phyloP scores from a whole-genome alignment of 2,329 filamentous ascomycete genomes.

The Coniochaeta ligniaria region DNA sequence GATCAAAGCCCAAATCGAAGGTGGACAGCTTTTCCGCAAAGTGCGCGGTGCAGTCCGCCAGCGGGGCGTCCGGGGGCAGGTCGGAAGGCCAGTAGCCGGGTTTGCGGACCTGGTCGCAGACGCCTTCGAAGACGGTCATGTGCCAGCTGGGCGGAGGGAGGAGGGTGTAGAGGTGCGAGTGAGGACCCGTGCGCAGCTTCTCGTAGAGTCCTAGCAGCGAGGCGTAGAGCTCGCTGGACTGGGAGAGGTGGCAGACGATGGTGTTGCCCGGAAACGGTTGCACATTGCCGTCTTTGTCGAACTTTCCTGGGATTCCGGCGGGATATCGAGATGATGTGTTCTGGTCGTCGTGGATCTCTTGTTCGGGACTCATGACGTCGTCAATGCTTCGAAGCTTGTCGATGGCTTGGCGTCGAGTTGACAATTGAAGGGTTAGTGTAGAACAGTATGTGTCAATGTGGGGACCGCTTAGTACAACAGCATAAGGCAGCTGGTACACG shows the following conservation, averaged over 20 bases:
- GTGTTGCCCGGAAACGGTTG: constrained; percentile 18
- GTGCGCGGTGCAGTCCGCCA: constrained; percentile 9
- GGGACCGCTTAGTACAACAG: background rate
- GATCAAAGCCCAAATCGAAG: constrained; percentile 10
- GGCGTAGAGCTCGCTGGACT: constrained; percentile 7
- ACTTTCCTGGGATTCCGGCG: constrained; percentile 15
- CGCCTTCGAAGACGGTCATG: constrained; percentile 20
- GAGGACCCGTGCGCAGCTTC: constrained; percentile 9
- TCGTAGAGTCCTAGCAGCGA: constrained; percentile 12
- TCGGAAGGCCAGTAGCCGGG: constrained; percentile 14
- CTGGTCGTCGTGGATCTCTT: background rate
- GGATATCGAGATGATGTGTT: constrained; percentile 7
- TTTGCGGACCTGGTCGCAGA: constrained; percentile 14
- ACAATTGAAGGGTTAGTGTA: background rate
- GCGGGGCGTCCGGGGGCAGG: constrained; percentile 6
- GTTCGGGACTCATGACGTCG: background rate
- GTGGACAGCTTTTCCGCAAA: constrained; percentile 9
- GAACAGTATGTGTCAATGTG: too few species aligned
- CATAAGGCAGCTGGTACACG: background rate
- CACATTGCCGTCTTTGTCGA: constrained; percentile 13
- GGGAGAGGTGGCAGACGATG: constrained; percentile 15
- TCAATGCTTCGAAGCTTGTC: background rate
- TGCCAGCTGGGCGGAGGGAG: constrained; percentile 18
- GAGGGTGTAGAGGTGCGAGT: constrained; percentile 11
- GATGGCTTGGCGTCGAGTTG: background rate